Evolutionary conservation across 805 yeast species (phyloP).

Genomic region (Vanderwaltozyma verrucispora): DNA sequence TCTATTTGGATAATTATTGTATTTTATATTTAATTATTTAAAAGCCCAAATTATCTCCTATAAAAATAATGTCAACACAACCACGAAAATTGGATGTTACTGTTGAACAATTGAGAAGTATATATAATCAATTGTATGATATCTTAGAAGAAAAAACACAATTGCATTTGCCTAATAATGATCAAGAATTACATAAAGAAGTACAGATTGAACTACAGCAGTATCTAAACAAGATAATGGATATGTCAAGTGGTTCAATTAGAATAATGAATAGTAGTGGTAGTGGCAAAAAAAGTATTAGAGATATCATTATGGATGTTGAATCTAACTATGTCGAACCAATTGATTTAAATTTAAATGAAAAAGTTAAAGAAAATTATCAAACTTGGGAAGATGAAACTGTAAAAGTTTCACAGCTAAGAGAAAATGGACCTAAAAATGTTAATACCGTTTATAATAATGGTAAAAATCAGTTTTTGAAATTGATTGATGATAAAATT

Average conservation of each 20-base stretch:
- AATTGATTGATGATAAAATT: constrained; percentile 16
- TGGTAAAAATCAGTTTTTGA: constrained; percentile 19
- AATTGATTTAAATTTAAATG: constrained; percentile 56
- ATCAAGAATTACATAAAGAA: constrained; percentile 10
- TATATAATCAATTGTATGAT: constrained; percentile 22
- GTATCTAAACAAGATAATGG: constrained; percentile 30
- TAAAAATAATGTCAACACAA: background rate
- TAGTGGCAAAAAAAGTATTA: constrained; percentile 5
- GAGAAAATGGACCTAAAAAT: constrained; percentile 42
- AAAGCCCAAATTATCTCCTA: no score
- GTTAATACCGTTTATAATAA: constrained; percentile 30
- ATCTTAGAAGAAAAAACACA: constrained; percentile 14
- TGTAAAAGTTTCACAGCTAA: constrained; percentile 41
- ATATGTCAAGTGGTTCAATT: constrained; percentile 44
- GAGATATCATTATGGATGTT: constrained; percentile 15
- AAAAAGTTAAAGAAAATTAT: constrained; percentile 44
- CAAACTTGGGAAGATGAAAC: constrained; percentile 54
- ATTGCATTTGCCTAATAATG: background rate
- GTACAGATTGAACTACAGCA: constrained; percentile 16
- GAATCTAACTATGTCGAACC: constrained; percentile 43
- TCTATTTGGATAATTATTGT: background rate
- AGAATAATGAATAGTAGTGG: constrained; percentile 46
- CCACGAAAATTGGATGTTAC: constrained; percentile 12
- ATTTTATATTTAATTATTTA: no score
- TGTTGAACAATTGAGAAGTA: constrained; percentile 19